phyloP scores from a whole-genome alignment of 1,284 basidiomycete genomes.

The Leccinum cinnamomeum region DNA sequence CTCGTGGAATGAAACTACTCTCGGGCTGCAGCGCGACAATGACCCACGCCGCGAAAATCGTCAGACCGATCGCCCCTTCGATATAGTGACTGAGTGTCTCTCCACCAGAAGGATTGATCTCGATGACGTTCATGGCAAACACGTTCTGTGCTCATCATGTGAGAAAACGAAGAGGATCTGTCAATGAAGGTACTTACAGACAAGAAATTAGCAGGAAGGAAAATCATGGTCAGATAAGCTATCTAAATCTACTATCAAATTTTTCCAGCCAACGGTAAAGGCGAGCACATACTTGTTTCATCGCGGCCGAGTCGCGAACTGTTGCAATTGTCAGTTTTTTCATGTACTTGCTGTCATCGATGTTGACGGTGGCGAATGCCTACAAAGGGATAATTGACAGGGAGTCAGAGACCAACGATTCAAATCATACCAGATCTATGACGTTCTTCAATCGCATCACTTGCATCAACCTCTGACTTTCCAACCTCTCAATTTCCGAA shows the following conservation, averaged over 20 bases:
- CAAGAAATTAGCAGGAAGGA: constrained; percentile 53
- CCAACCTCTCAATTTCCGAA: constrained; percentile 32
- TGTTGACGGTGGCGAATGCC: constrained; percentile 52
- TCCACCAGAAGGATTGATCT: constrained; percentile 33
- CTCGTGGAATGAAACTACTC: constrained; percentile 23
- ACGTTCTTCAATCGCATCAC: constrained; percentile 51
- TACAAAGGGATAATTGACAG: constrained; percentile 18
- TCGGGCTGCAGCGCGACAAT: constrained; percentile 30
- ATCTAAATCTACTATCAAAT: constrained; percentile 23
- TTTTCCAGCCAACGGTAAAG: neutral
- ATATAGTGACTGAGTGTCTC: constrained; percentile 44
- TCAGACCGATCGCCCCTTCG: constrained; percentile 43
- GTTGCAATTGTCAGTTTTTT: constrained; percentile 47
- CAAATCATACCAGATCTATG: constrained; percentile 47
- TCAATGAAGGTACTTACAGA: constrained; percentile 40
- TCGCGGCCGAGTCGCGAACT: constrained; percentile 48
- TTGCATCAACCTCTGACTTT: constrained; percentile 45
- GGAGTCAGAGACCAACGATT: neutral
- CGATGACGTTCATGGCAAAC: constrained; percentile 51
- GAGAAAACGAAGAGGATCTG: neutral
- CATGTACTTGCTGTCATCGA: constrained; percentile 50
- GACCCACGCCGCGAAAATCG: constrained; percentile 47
- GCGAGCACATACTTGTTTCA: constrained; percentile 47
- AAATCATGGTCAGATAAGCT: constrained; percentile 57
- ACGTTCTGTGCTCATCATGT: constrained; percentile 30